Evolutionary conservation across 73 alveolate genomes (phyloP), one percentile per base, ranked within the genome.

Genomic region (Paramecium biaurelia): DNA sequence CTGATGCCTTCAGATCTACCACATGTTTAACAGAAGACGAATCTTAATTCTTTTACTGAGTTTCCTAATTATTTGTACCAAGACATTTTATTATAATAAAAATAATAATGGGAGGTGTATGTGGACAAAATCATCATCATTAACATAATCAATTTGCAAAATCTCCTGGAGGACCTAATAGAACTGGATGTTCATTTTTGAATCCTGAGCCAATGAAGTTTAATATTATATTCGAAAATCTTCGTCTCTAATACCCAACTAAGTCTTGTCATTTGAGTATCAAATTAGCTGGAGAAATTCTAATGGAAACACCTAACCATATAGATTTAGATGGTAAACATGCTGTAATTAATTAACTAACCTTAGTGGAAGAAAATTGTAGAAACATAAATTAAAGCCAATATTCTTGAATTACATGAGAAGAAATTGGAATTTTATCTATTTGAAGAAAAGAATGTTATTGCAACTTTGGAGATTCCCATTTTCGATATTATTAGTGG

Each of bases 21-120:
- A 70, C 95, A 89, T 72, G 96, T 76, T 82, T 96, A 95, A 85
- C 99, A 96, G 92, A 92, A 92, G 34, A 96, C 93, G 45, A 96
- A 94, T 92, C 99, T 92, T 10, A 96, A 92, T 85, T 96, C 99
- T 88, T 93, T 96, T 24, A 96, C 93, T 49, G 92, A 92, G 63
- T 74, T 89, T 42, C 96, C 97, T 38, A 96, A 85, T 49, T 86
- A 88, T 34, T 76, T 93, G 85, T 86, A 92, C 98, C 98, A 96
- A 84, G 98, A 95, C 98, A 95, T 95, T 8, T 72, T 34, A 63
- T 63, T 30, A 63, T 63, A 30, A 63, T 30, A 30, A 63, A 63
- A 63, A 63, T 30, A 63, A 26, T 53, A 53, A 53, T 53, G 68
- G 84, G 84, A 63, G 84, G 84, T 12, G 84, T 63, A 14, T 63